Conservation (phyloP, 2,329 filamentous ascomycete species). For the Aphanocladium album region DNA sequence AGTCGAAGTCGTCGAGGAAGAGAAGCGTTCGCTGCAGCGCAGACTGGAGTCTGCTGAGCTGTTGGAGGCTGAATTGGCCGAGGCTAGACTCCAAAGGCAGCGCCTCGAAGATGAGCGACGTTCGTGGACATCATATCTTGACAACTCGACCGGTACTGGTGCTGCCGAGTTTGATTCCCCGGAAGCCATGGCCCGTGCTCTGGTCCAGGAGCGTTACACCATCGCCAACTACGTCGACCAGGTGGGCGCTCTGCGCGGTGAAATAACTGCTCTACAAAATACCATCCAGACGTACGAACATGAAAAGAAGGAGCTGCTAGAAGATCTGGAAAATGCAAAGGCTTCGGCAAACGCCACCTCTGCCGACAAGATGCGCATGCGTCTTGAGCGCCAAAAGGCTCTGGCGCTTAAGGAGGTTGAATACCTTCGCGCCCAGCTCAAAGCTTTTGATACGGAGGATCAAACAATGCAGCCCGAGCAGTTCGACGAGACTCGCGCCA, state of each 20-base stretch:
- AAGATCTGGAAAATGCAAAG: constrained; percentile 68
- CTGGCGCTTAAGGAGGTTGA: constrained; percentile 90
- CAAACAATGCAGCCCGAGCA: constrained; percentile 76
- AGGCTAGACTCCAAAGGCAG: constrained; percentile 76
- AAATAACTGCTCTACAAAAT: constrained; percentile 71
- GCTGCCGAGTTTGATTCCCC: constrained; percentile 80
- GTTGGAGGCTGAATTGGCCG: constrained; percentile 70
- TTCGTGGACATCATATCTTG: constrained; percentile 82
- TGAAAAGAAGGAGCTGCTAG: constrained; percentile 59
- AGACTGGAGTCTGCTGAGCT: constrained; percentile 70
- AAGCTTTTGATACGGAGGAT: constrained; percentile 83
- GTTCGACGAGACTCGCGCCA: constrained; percentile 68
- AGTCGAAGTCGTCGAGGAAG: constrained; percentile 91
- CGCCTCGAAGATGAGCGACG: constrained; percentile 82
- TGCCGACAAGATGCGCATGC: constrained; percentile 63
- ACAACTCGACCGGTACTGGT: constrained; percentile 57
- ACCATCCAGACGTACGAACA: constrained; percentile 66
- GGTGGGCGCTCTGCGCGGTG: constrained; percentile 72
- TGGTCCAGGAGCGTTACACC: constrained; percentile 77
- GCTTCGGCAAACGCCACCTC: constrained; percentile 40
- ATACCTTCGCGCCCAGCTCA: constrained; percentile 86
- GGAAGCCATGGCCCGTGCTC: constrained; percentile 76
- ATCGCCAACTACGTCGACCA: constrained; percentile 75
- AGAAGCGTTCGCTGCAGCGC: constrained; percentile 78
- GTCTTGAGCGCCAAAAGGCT: constrained; percentile 79